Evolutionary conservation across 2,329 filamentous ascomycete species (phyloP).

Genomic region (Colletotrichum cordylinicola): DNA sequence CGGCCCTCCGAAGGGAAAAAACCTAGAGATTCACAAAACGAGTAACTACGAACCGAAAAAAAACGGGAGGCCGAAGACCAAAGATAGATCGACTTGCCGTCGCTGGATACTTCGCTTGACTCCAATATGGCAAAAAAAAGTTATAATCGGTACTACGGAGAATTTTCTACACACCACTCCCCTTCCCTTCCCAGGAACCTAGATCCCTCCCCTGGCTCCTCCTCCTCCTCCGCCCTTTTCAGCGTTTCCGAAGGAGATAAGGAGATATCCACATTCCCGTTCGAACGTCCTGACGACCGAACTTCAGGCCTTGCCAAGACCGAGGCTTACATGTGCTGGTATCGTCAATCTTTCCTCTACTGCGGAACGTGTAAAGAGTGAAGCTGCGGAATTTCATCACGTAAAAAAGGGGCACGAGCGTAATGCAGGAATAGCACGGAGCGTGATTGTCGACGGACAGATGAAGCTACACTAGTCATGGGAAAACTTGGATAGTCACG

Average conservation of each 20-base stretch:
- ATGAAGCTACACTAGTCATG: background rate
- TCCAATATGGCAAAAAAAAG: background rate
- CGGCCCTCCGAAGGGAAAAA: background rate
- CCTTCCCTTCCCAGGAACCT: background rate
- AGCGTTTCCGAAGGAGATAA: background rate
- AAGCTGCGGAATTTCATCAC: background rate
- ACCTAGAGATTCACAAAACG: background rate
- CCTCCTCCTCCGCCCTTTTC: background rate
- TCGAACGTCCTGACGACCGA: background rate
- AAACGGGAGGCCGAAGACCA: background rate
- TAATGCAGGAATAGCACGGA: background rate
- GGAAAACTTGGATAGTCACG: background rate
- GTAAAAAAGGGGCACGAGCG: background rate
- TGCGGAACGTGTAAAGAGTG: background rate
- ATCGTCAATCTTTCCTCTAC: background rate
- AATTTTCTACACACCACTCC: background rate
- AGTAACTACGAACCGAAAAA: background rate
- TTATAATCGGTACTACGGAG: background rate
- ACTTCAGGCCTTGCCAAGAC: slow-evolving; percentile 17
- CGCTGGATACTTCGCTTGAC: background rate
- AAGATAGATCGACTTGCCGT: background rate
- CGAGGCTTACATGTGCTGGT: background rate
- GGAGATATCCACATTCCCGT: background rate
- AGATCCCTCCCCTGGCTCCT: background rate
- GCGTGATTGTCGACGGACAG: background rate